Evolutionary conservation across 768 basidiomycete species (phyloP).

Genomic region (Podaxis pistillaris): DNA sequence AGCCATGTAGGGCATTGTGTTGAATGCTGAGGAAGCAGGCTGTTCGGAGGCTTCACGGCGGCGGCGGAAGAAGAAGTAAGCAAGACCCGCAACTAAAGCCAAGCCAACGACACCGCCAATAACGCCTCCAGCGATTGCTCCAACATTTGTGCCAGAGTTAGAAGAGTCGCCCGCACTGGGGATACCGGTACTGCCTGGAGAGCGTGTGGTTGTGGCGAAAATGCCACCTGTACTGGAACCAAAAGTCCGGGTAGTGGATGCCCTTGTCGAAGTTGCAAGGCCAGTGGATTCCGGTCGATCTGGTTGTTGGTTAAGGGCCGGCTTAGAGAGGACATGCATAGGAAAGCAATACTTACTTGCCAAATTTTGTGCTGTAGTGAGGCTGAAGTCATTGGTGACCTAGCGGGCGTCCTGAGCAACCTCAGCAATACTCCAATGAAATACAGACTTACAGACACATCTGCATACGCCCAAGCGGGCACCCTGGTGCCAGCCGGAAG

Average conservation of each 20-base stretch:
- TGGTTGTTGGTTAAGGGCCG: slow-evolving; percentile 7
- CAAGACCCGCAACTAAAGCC: slow-evolving; percentile 36
- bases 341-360: slow-evolving; percentile 19
- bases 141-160: slow-evolving; percentile 12
- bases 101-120: slow-evolving; percentile 52
- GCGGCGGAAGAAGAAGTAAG: slow-evolving; percentile 30
- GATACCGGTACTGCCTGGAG: background rate
- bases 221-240: background rate
- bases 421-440: background rate
- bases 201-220: background rate
- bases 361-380: slow-evolving; percentile 27
- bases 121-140: slow-evolving; percentile 58
- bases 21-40: slow-evolving; percentile 14
- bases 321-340: background rate
- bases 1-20: slow-evolving; percentile 14
- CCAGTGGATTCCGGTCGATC: slow-evolving; percentile 36
- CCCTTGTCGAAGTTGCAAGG: slow-evolving; percentile 22
- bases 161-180: background rate
- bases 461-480: slow-evolving; percentile 49
- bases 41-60: slow-evolving; percentile 11
- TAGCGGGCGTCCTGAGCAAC: slow-evolving; percentile 15
- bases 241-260: slow-evolving; percentile 11
- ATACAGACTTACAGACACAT: slow-evolving; percentile 34
- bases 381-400: slow-evolving; percentile 31
- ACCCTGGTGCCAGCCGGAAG: slow-evolving; percentile 44